These are phyloP conservation scores for Auxenochlorella protothecoides DNA, from an alignment of 139 green algal species.

Conservation along the genomic window DNA sequence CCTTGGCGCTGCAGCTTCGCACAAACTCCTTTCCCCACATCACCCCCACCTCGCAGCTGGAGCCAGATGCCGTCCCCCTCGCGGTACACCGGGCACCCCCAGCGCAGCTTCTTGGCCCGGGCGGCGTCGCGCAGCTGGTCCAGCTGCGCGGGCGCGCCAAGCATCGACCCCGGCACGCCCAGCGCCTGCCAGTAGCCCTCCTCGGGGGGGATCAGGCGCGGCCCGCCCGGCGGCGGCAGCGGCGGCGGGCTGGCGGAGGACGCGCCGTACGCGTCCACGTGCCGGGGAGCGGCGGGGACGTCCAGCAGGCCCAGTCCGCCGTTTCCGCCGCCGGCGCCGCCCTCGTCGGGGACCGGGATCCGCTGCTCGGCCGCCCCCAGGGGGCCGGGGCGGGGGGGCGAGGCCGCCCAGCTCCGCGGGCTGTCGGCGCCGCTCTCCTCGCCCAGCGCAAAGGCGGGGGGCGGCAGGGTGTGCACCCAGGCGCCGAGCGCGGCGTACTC, in stretches of 20 bases:
- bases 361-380: not conserved
- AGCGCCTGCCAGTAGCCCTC: conserved; percentile 11
- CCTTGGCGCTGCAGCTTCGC: too few relatives aligned
- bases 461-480: not conserved
- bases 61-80: not conserved
- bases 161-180: not conserved
- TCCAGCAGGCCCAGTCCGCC: not conserved
- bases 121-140: conserved; percentile 7
- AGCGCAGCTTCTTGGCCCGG: not conserved
- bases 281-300: conserved; percentile 5
- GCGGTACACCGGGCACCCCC: conserved; percentile 5
- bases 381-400: not conserved
- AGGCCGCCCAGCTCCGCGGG: conserved; percentile 4
- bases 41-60: not conserved
- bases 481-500: not conserved
- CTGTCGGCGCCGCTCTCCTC: not conserved
- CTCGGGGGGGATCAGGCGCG: not conserved
- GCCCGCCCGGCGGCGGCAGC: not conserved
- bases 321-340: not conserved
- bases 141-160: conserved; percentile 2
- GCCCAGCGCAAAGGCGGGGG: conserved; percentile 1
- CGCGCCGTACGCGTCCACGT: conserved; percentile 10
- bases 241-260: not conserved
- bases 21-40: too few relatives aligned
- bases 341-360: not conserved